phyloP scores from a whole-genome alignment of 78 protist genomes.

The Dictyostelium brefeldianum region DNA sequence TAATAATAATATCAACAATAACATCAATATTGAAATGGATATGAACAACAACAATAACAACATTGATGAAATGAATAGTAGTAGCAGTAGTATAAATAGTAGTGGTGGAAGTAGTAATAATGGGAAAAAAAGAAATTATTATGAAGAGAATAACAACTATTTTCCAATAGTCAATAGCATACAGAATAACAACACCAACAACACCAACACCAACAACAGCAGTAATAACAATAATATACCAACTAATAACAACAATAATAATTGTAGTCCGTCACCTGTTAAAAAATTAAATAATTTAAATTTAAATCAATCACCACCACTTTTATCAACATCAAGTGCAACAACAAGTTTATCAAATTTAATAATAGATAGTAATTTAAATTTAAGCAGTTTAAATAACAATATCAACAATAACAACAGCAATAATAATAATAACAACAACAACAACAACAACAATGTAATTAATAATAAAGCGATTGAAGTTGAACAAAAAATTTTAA shows the following conservation, averaged over 20 bases:
- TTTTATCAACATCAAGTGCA: neutral
- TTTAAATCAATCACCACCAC: neutral
- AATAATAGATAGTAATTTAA: neutral
- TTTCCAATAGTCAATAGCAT: no score
- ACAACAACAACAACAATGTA: neutral
- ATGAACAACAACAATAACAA: neutral
- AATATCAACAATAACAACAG: neutral
- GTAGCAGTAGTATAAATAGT: neutral
- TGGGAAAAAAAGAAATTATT: conserved; percentile 9
- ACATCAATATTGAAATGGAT: neutral
- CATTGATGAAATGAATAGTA: neutral
- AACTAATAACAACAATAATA: neutral
- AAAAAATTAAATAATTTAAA: neutral
- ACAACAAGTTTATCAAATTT: neutral
- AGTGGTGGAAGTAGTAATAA: neutral
- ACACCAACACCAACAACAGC: no score
- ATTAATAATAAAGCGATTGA: neutral
- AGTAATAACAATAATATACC: neutral
- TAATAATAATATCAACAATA: neutral
- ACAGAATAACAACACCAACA: no score
- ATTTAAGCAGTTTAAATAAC: neutral
- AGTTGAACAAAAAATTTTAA: neutral
- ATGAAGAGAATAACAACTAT: conserved; percentile 3
- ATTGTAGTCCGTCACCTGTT: neutral
- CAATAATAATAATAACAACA: neutral